Evolutionary conservation across 2,329 filamentous ascomycete genomes (phyloP).

Genomic region (Zymoseptoria pseudotritici): DNA sequence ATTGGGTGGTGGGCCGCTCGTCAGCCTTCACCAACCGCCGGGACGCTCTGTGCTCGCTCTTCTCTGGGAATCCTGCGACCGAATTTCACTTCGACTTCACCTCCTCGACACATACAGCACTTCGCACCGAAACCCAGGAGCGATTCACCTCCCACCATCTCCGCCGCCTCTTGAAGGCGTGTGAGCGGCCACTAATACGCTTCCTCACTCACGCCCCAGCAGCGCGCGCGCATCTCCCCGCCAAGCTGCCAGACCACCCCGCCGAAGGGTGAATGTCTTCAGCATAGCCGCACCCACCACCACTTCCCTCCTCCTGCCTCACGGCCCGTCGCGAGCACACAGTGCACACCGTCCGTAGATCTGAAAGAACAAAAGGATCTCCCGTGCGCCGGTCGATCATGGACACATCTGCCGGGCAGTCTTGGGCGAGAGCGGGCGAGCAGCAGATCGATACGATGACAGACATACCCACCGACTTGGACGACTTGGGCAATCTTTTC

Average conservation of each 20-base stretch:
- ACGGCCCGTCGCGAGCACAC: neutral
- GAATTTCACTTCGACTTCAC: neutral
- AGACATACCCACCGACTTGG: conserved; percentile 30
- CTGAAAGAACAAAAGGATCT: neutral
- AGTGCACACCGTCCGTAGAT: neutral
- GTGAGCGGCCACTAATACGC: neutral
- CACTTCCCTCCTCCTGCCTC: neutral
- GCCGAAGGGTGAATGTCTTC: neutral
- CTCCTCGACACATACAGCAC: neutral
- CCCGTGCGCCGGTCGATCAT: conserved; percentile 11
- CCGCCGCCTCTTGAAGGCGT: neutral
- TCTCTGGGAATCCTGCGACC: neutral
- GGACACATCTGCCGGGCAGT: conserved; percentile 21
- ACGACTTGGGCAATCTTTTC: conserved; percentile 39
- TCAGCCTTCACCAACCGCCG: neutral
- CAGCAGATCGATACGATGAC: conserved; percentile 35
- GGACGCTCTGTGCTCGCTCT: neutral
- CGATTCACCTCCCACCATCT: neutral
- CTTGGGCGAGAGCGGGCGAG: conserved; percentile 35
- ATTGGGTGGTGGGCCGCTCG: neutral
- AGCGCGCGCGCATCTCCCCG: neutral
- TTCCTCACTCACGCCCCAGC: neutral
- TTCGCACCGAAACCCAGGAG: neutral
- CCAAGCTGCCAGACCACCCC: neutral
- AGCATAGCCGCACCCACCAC: neutral